Evolutionary conservation across 2,329 filamentous ascomycete genomes (phyloP), one percentile per base, ranked within the genome.

Genomic region (Ophiosphaerella herpotricha): DNA sequence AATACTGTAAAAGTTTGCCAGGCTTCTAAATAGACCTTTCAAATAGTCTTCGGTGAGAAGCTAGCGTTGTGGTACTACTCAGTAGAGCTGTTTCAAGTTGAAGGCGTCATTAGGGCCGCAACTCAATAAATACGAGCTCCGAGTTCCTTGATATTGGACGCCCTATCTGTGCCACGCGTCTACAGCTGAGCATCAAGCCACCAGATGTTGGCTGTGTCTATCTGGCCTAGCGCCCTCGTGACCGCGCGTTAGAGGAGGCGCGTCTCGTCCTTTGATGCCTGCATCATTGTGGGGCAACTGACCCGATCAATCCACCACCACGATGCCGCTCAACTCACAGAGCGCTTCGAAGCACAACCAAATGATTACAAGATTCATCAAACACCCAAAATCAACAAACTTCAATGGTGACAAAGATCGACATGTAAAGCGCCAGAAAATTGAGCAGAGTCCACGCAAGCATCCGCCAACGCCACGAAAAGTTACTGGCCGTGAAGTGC

Each of bases 281-380:
- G 21, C 39, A 21, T 37, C 45, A 52, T 57, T 39, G 48, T 46
- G 43, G 49, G 35, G 46, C 44, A 34, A 36, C 16, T 14, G 41
- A 43, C 12, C 6, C 31, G 36, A 16, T 40, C 42, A 32, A 26
- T 38, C 43, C 35, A 41, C 50, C 45, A 49, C 58, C 24, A 57
- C 49, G 54, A 73, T 72, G 69, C 66, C 58, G 18, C 61, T 80
- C 59, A 71, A 72, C 55, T 58, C 67, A 44, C 72, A 70, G 61
- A 75, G 67, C 46, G 63, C 73, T 34, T 76, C 76, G 5, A 75
- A 76, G 52, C 75, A 79, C 55, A 79, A 79, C 63, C 71, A 72
- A 34, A 80, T 80, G 77, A 71, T 76, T 31, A 75, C 75, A n/a
- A 64, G 67, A 39, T 71, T 70, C 26, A 71, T 77, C 13, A 71